Evolutionary conservation across 768 basidiomycete species (phyloP).

Genomic region (Leucosporidium scottii): DNA sequence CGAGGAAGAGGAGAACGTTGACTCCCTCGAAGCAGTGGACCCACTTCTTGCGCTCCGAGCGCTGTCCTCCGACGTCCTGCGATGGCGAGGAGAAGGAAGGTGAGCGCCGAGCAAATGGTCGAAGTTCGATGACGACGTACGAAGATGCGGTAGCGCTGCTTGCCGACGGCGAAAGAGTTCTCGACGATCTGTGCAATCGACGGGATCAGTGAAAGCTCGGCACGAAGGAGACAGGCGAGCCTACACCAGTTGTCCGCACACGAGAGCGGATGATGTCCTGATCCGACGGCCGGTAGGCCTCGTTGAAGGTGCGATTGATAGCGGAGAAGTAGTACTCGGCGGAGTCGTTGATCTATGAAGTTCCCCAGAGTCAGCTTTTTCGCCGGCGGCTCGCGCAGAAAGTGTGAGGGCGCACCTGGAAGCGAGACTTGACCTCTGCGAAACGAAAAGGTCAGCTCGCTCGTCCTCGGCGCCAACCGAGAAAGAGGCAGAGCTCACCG

Average conservation of each 20-base stretch:
- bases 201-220: too few species aligned
- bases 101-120: too few species aligned
- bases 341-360: conserved; percentile 17
- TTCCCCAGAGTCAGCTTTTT: too few species aligned
- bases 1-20: conserved; percentile 86
- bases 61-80: conserved; percentile 68
- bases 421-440: too few species aligned
- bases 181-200: conserved; percentile 60
- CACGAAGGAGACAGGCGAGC: neutral
- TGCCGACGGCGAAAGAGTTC: conserved; percentile 81
- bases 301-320: conserved; percentile 69
- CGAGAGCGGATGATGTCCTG: conserved; percentile 88
- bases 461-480: too few species aligned
- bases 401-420: neutral
- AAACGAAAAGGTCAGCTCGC: too few species aligned
- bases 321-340: conserved; percentile 44
- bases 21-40: conserved; percentile 69
- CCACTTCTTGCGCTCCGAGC: conserved; percentile 71
- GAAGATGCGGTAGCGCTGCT: conserved; percentile 40
- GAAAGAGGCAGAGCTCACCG: neutral
- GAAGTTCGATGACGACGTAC: conserved; percentile 40
- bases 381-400: too few species aligned
- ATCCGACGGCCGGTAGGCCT: conserved; percentile 77
- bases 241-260: conserved; percentile 80
- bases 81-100: too few species aligned